Evolutionary conservation across 2,329 filamentous ascomycete genomes (phyloP), one percentile per base, ranked within the genome.

Genomic region (Ascochyta rabiei): DNA sequence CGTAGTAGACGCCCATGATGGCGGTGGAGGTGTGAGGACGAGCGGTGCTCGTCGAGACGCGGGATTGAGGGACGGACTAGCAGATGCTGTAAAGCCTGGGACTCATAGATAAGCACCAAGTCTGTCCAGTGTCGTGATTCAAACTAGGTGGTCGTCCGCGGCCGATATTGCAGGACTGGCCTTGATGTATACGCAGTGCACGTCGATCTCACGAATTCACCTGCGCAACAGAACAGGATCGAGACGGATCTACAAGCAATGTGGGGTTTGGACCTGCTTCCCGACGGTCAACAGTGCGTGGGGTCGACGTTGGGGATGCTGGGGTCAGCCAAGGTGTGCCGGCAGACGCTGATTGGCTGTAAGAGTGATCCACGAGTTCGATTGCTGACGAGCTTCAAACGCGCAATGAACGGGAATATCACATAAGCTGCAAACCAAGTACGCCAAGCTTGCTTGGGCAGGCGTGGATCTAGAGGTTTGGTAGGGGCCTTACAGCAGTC

Each of bases 1-100:
- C 76, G 67, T 77, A 78, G 68, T 74, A 79, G 58, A 72, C 71
- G 35, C 75, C 77, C 77, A 79, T 79, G 18, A 3, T 67, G 48
- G 39, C 8, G 59, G 50, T 54, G 6, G 31, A 1, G 28, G 7
- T 39, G 30, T 3, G 33, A 8, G n/a, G 35, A n/a, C n/a, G n/a
- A 31, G 16, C n/a, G 12, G 10, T 4, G 3, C 6, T 12, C 3
- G 18, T 7, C 16, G 6, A 4, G 8, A 15, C 3, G 21, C 6
- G 6, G 13, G 44, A 28, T 26, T n/a, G 3, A 15, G 16, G 39
- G 21, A 33, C 23, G 7, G 33, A 46, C 26, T 47, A 41, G 42
- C n/a, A 37, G 24, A 39, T 19, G 31, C 2, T 15, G 43, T 26
- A 12, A 19, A 28, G 19, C n/a, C 7, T 21, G 16, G 15, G 19